phyloP scores from a whole-genome alignment of 2,329 filamentous ascomycete species.

The Calonectria multiphialidica region DNA sequence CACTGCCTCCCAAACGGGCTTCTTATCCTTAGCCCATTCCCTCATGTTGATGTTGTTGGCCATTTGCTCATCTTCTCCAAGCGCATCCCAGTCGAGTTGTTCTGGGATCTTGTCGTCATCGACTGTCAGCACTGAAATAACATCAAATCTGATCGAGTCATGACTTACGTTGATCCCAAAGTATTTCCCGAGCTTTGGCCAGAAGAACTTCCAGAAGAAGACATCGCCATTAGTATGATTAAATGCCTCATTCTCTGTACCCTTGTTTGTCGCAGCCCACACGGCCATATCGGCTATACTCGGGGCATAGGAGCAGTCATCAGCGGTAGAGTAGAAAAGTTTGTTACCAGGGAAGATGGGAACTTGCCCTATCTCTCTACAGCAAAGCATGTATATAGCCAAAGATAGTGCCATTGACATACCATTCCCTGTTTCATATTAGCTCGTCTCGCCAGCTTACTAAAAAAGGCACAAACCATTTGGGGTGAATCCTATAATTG shows the following conservation, averaged over 20 bases:
- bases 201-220: neutral
- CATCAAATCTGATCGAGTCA: neutral
- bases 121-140: neutral
- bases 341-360: neutral
- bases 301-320: neutral
- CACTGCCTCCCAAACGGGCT: neutral
- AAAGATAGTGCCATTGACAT: neutral
- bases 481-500: neutral
- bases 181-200: neutral
- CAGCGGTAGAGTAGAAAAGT: neutral
- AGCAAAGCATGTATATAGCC: neutral
- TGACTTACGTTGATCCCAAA: neutral
- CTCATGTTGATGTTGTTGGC: neutral
- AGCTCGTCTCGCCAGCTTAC: no score
- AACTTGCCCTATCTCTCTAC: neutral
- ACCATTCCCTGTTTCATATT: neutral
- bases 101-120: neutral
- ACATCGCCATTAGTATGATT: neutral
- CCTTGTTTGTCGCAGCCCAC: neutral
- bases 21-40: neutral
- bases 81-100: neutral
- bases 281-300: neutral
- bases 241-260: neutral
- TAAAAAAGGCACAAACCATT: neutral
- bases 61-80: neutral